Evolutionary conservation across 1,139 yeast species (phyloP).

Genomic region (Spencermartinsiella ligniputridi): DNA sequence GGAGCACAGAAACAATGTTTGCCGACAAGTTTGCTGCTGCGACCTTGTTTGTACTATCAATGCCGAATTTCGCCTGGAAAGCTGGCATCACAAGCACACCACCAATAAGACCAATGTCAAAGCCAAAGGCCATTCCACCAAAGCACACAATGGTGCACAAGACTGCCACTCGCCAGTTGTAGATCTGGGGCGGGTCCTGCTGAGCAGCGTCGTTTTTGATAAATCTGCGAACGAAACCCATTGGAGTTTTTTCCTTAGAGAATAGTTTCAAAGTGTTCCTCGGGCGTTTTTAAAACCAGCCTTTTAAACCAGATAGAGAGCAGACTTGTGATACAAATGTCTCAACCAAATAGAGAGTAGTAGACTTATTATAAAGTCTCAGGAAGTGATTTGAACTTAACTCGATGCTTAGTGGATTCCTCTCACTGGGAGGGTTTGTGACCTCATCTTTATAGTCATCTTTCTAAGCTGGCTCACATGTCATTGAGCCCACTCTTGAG

Average conservation of each 20-base stretch:
- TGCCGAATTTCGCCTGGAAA: conserved; percentile 37
- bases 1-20: conserved; percentile 44
- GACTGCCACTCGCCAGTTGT: conserved; percentile 27
- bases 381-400: background rate
- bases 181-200: conserved; percentile 24
- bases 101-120: conserved; percentile 45
- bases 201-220: conserved; percentile 16
- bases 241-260: background rate
- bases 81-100: conserved; percentile 41
- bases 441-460: background rate
- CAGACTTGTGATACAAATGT: background rate
- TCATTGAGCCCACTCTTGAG: background rate
- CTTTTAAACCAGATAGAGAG: background rate
- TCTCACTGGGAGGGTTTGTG: background rate
- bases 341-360: background rate
- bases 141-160: conserved; percentile 25
- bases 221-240: conserved; percentile 7
- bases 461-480: background rate
- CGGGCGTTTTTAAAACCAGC: background rate
- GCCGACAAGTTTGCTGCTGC: conserved; percentile 29
- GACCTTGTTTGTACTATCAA: conserved; percentile 24
- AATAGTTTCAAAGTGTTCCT: background rate
- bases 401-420: background rate
- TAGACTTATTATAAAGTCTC: background rate
- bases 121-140: conserved; percentile 33